Evolutionary conservation across 164 flowering plant species (phyloP).

Genomic region (Umbellularia californica): DNA sequence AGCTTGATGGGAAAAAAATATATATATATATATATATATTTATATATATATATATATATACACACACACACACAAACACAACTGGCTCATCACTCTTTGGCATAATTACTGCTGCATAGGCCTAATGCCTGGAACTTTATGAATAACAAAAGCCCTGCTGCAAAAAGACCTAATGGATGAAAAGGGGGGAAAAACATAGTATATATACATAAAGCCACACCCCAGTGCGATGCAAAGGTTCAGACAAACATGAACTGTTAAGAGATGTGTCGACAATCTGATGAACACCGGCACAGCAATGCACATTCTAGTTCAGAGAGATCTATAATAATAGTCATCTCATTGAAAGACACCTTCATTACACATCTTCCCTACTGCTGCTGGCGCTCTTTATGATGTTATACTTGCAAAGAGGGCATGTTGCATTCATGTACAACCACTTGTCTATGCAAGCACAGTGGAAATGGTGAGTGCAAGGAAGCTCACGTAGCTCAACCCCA

Average conservation of each 20-base stretch:
- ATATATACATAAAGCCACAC: neutral
- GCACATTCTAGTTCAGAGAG: constrained; percentile 11
- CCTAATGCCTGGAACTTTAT: too few relatives aligned
- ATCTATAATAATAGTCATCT: too few relatives aligned
- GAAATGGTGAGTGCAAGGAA: constrained; percentile 73
- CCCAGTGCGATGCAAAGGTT: neutral
- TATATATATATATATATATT: too few relatives aligned
- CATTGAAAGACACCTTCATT: neutral
- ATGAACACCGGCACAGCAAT: neutral
- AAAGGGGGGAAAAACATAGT: neutral
- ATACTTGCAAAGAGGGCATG: constrained; percentile 80
- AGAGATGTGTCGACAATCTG: too few relatives aligned
- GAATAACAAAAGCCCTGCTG: neutral
- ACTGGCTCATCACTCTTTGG: neutral
- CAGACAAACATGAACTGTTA: neutral
- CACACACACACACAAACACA: too few relatives aligned
- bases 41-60: too few relatives aligned
- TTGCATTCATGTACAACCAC: constrained; percentile 77
- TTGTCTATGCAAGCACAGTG: constrained; percentile 78
- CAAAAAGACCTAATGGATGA: neutral
- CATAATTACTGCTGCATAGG: too few relatives aligned
- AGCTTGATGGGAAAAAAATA: neutral
- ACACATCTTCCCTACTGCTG: constrained; percentile 18
- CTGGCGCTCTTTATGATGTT: constrained; percentile 32
- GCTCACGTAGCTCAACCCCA: constrained; percentile 70